Percentiles rank a stretch among this genome's conserved stretches.
phyloP scores from a whole-genome alignment of 306 rosid genomes.

The Vigna reflexopilosa region DNA sequence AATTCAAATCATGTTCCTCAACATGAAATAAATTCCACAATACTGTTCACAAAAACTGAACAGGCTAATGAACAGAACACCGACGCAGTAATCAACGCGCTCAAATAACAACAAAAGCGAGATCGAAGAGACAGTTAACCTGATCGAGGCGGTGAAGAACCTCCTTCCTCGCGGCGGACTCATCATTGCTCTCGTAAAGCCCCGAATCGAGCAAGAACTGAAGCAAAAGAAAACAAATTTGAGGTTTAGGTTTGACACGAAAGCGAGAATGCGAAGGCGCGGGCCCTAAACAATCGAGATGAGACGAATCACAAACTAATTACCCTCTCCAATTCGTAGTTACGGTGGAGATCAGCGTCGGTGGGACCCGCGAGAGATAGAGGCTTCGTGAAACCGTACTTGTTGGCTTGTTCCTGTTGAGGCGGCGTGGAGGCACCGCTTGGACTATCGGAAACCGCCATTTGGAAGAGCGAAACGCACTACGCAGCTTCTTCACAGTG shows the following conservation, averaged over 20 bases:
- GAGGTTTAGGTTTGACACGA: background rate
- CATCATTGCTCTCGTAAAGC: constrained; percentile 79
- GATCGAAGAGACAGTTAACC: constrained; percentile 52
- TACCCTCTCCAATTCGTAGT: constrained; percentile 79
- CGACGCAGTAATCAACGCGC: background rate
- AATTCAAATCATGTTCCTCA: constrained; percentile 28
- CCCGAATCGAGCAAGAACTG: constrained; percentile 83
- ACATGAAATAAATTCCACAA: constrained; percentile 11
- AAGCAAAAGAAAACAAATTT: background rate
- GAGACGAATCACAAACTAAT: constrained; percentile 14
- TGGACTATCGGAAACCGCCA: constrained; percentile 71
- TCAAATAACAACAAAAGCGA: background rate
- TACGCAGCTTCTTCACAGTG: background rate
- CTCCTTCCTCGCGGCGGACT: constrained; percentile 68
- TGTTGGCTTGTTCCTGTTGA: constrained; percentile 47
- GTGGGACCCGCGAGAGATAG: constrained; percentile 84
- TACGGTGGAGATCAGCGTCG: constrained; percentile 73
- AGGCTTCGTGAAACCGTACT: constrained; percentile 71
- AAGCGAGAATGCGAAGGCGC: background rate
- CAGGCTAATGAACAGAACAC: background rate
- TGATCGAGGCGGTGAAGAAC: constrained; percentile 78
- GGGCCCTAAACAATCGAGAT: background rate
- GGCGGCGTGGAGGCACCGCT: constrained; percentile 46
- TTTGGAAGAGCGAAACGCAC: constrained; percentile 47
- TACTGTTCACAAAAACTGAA: background rate